Percentiles rank a stretch among this genome's conserved stretches.
Conservation (phyloP, 768 basidiomycete genomes). For the Boletus pseudo-olivaceus region DNA sequence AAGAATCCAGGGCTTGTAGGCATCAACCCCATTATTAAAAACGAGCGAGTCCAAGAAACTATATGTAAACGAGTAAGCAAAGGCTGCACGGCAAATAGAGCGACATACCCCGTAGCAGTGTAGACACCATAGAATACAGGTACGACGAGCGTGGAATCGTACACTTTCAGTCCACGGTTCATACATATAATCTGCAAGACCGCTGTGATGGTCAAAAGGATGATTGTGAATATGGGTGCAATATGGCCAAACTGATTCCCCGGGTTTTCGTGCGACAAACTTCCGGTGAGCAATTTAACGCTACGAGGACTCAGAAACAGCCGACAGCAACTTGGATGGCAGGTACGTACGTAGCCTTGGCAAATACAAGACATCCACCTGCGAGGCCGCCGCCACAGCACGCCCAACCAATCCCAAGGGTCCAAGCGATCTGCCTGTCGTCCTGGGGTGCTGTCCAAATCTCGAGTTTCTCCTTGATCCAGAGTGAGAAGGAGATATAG, state of each 20-base stretch:
- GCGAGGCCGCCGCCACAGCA: constrained; percentile 89
- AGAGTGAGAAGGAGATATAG: constrained; percentile 48
- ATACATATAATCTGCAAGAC: constrained; percentile 89
- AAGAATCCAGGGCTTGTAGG: constrained; percentile 87
- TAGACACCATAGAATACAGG: constrained; percentile 95
- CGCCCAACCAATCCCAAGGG: constrained; percentile 91
- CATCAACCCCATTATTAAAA: constrained; percentile 81
- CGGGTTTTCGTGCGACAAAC: constrained; percentile 72
- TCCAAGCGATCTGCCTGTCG: constrained; percentile 86
- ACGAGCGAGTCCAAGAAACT: constrained; percentile 65
- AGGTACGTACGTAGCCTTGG: constrained; percentile 39
- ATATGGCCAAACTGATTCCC: constrained; percentile 86
- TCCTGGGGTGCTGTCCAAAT: constrained; percentile 73
- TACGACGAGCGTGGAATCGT: constrained; percentile 88
- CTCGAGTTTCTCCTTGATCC: constrained; percentile 64
- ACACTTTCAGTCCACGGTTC: constrained; percentile 85
- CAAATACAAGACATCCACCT: constrained; percentile 86
- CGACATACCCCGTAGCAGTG: constrained; percentile 69
- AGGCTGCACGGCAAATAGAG: not conserved
- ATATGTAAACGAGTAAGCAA: constrained; percentile 3
- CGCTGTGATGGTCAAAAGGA: constrained; percentile 63
- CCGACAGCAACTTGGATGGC: not conserved
- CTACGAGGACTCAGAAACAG: constrained; percentile 34
- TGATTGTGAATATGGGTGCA: constrained; percentile 73
- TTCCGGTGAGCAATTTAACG: constrained; percentile 77